Evolutionary conservation across 495 filamentous ascomycete genomes (phyloP), one percentile per base, ranked within the genome.

Genomic region (Podospora fimiseda): DNA sequence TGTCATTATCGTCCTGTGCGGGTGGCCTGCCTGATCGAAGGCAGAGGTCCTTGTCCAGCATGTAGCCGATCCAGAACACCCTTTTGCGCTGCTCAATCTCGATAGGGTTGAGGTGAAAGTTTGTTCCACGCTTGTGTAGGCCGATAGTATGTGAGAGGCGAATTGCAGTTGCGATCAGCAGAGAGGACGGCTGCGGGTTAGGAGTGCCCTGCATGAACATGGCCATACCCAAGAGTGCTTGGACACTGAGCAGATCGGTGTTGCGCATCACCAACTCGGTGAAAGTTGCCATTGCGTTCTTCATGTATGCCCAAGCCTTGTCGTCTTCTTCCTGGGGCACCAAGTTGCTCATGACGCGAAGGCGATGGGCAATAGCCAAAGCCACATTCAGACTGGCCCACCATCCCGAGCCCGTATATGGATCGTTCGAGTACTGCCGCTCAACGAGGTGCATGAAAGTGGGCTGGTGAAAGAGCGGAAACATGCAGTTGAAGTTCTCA

Each of bases 401-500:
- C 93, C 93, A 98, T 9, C 93, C 93, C 21, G 89, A 93, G 37
- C 91, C 90, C 64, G 92, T 88, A 59, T 95, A 96, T n/a, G 92
- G 93, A 60, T 95, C 85, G 33, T 77, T 72, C 14, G 90, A 91
- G 70, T 96, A 98, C 60, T 97, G 90, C 56, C 85, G 82, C 58
- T 96, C 89, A 18, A 96, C 89, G 13, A 97, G 72, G 63, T 95
- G 89, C 88, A 96, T 96, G 63, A 98, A 98, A 0, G 93, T 96
- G 13, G 92, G 90, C 67, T 96, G 90, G 64, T 98, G 93, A 64
- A 95, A 98, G 2, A 98, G 77, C 41, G 93, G 93, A 65, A 97
- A 95, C 80, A 96, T 88, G 82, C 89, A 90, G 72, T 98, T 98
- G 75, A 98, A 96, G 68, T 96, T 95, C 62, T 91, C 88, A 60